Evolutionary conservation across 2,329 filamentous ascomycete species (phyloP).

Genomic region (Penicillium sp.): DNA sequence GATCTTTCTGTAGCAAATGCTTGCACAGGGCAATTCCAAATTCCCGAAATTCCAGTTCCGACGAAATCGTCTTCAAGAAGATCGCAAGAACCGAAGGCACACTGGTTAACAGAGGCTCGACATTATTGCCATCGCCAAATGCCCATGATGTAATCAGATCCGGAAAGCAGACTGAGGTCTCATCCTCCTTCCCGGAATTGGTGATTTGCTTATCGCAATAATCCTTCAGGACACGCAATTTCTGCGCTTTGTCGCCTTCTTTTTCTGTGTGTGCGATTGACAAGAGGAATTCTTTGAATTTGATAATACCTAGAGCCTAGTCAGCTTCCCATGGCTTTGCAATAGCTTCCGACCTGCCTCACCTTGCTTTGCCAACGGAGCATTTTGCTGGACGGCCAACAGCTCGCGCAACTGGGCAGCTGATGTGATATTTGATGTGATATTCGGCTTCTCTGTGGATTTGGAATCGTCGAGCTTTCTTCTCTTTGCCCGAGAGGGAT

Average conservation of each 20-base stretch:
- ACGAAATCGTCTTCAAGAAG: constrained; percentile 74
- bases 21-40: constrained; percentile 77
- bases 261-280: constrained; percentile 40
- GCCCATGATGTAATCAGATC: constrained; percentile 88
- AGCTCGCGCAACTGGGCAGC: constrained; percentile 67
- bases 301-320: constrained; percentile 37
- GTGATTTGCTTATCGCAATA: constrained; percentile 56
- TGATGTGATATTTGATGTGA: constrained; percentile 39
- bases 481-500: constrained; percentile 38
- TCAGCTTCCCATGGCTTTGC: constrained; percentile 8
- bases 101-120: constrained; percentile 76
- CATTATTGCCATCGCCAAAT: constrained; percentile 74
- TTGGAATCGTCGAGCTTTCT: constrained; percentile 38
- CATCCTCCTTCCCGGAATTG: constrained; percentile 49
- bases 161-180: constrained; percentile 64
- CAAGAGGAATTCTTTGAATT: constrained; percentile 47
- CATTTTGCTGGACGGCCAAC: constrained; percentile 69
- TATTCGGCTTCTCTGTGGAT: constrained; percentile 5
- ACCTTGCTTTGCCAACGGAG: constrained; percentile 59
- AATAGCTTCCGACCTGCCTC: constrained; percentile 49
- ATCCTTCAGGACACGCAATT: constrained; percentile 45
- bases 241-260: constrained; percentile 38
- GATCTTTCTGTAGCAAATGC: constrained; percentile 74
- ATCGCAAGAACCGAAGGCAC: constrained; percentile 78
- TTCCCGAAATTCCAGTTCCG: constrained; percentile 68